Conservation (phyloP, 2,329 filamentous ascomycete genomes). For the Colletotrichum salicis region DNA sequence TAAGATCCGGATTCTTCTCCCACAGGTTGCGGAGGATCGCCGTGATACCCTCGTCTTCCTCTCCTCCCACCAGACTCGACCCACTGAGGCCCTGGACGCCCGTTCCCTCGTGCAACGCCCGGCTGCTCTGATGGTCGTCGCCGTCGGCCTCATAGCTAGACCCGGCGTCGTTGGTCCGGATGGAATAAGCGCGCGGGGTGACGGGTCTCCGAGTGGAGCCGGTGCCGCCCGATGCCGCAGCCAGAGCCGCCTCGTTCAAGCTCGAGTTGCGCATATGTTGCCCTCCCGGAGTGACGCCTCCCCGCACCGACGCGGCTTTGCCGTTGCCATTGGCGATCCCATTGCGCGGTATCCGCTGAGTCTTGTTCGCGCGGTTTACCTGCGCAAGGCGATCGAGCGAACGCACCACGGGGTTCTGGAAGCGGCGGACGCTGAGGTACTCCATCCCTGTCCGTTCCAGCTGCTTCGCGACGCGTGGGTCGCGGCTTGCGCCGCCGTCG, state of each 20-base stretch:
- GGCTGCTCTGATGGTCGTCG: slow-evolving; percentile 48
- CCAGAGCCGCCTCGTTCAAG: slow-evolving; percentile 38
- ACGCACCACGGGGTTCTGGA: slow-evolving; percentile 76
- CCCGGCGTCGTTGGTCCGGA: slow-evolving; percentile 50
- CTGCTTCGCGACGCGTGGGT: slow-evolving; percentile 72
- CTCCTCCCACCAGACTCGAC: slow-evolving; percentile 59
- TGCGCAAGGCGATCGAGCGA: slow-evolving; percentile 60
- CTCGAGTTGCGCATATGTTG: slow-evolving; percentile 52
- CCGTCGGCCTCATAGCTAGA: slow-evolving; percentile 58
- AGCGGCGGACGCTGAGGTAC: slow-evolving; percentile 78
- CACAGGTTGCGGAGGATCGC: slow-evolving; percentile 67
- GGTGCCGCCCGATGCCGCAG: slow-evolving; percentile 36
- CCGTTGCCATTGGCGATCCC: slow-evolving; percentile 51
- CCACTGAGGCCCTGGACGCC: slow-evolving; percentile 55
- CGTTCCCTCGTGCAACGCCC: slow-evolving; percentile 44
- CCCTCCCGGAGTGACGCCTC: slow-evolving; percentile 39
- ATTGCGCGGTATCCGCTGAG: slow-evolving; percentile 58
- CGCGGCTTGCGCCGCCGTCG: slow-evolving; percentile 60
- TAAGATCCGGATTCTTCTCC: slow-evolving; percentile 70
- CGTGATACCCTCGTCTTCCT: slow-evolving; percentile 62
- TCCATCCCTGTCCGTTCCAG: slow-evolving; percentile 78
- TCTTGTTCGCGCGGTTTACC: slow-evolving; percentile 56
- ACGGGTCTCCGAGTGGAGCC: slow-evolving; percentile 38
- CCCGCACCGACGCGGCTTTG: slow-evolving; percentile 42
- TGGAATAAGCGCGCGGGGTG: slow-evolving; percentile 47